A percentile compares a stretch with the other conserved stretches of the same genome.
phyloP scores from a whole-genome alignment of 139 green algal species.

The Volvox africanus region DNA sequence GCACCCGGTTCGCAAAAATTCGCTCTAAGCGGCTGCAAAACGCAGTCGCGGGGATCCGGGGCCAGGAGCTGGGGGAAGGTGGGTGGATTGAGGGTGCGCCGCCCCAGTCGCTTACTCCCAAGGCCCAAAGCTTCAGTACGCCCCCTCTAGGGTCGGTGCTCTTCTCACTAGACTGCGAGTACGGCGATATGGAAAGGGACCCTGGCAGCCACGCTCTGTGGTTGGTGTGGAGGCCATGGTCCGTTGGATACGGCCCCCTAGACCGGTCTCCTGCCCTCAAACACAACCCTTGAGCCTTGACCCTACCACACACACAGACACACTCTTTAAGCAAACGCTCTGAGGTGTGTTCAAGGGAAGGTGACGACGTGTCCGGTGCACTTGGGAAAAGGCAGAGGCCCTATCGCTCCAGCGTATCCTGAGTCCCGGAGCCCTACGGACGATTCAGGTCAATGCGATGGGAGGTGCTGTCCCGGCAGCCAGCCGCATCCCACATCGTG shows the following conservation, averaged over 20 bases:
- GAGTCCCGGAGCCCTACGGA: not conserved
- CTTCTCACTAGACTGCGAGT: not conserved
- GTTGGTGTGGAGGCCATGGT: not conserved
- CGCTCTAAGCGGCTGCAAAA: slow-evolving; percentile 80
- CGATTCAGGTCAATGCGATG: not conserved
- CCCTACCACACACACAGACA: not conserved
- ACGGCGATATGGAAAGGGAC: not conserved
- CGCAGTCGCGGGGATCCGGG: slow-evolving; percentile 18
- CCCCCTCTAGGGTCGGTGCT: too few species aligned
- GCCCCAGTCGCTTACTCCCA: not conserved
- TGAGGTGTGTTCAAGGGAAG: not conserved
- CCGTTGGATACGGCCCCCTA: not conserved
- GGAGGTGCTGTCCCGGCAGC: not conserved
- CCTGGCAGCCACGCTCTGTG: not conserved
- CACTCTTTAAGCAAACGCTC: not conserved
- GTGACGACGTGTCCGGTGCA: not conserved
- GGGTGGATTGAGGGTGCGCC: not conserved
- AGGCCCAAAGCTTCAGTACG: not conserved
- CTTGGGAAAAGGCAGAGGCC: not conserved
- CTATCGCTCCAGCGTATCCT: too few species aligned
- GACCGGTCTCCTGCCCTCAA: not conserved
- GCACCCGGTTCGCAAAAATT: slow-evolving; percentile 93
- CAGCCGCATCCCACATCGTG: too few species aligned
- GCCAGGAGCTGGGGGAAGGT: slow-evolving; percentile 6
- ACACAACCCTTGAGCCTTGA: too few species aligned